Evolutionary conservation across 805 yeast genomes (phyloP), one percentile per base, ranked within the genome.

Genomic region (Candida xiaguanensis): DNA sequence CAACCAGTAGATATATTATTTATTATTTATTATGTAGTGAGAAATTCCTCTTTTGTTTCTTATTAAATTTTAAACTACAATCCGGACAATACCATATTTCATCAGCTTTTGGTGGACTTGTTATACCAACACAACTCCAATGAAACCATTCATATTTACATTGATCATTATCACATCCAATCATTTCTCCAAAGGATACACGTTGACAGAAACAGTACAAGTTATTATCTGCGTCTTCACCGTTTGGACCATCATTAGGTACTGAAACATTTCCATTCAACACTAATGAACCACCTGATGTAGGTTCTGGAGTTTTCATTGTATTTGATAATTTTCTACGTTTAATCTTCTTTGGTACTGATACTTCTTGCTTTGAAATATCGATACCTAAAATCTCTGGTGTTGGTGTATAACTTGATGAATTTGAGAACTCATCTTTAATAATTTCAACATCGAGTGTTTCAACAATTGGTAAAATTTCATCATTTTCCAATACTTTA

Each of bases 61-160:
- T 72, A 15, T 28, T 28, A 71, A 67, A 67, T 42, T 65, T 60
- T 4, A 71, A 72, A 7, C 69, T 62, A 67, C 98, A 90, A 38
- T 82, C 84, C 0, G 96, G 87, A 65, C 99, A 91, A 58, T 80
- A 90, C 99, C 99, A 91, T 31, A 68, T 58, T 36, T 67, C 73
- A 34, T 85, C 83, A 14, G 93, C 95, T 53, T 80, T 79, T 2
- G 98, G 98, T 4, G 95, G 96, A 37, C 80, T 82, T 14, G 80
- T 81, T 43, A 91, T 67, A 1, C 95, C 95, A 30, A 91, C 96
- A 68, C 99, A 93, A 40, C 81, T 83, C 72, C 90, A 91, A 61
- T 93, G 99, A 65, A 91, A 91, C 98, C 98, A 91, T 58, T 88
- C 96, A 48, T 72, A 80, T 55, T 80, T 78, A 67, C 99, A 93